phyloP scores from a whole-genome alignment of 192 early-diverging fungal genomes.

The Linnemannia zychae region DNA sequence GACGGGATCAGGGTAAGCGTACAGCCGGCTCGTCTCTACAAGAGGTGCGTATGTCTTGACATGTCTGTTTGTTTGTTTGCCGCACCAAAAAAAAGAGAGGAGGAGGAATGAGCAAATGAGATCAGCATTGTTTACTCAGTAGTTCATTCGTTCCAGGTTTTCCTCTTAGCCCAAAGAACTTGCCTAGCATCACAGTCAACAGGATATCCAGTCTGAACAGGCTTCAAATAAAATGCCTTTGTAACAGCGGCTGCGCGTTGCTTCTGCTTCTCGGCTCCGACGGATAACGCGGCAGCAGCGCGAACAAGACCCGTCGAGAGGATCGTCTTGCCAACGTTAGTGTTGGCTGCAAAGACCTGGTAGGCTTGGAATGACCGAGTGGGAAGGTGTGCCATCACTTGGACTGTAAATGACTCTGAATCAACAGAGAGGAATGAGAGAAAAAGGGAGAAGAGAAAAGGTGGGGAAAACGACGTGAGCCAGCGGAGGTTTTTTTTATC shows the following conservation, averaged over 20 bases:
- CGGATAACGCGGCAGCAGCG: slow-evolving; percentile 57
- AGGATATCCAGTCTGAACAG: slow-evolving; percentile 88
- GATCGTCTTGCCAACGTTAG: slow-evolving; percentile 87
- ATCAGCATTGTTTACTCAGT: neutral
- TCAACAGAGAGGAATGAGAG: neutral
- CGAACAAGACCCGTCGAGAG: slow-evolving; percentile 77
- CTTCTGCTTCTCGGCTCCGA: slow-evolving; percentile 53
- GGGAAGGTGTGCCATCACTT: slow-evolving; percentile 52
- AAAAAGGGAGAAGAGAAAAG: neutral
- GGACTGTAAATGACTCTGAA: neutral
- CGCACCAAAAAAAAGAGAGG: neutral
- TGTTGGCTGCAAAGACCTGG: slow-evolving; percentile 84
- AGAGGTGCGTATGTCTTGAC: slow-evolving; percentile 64
- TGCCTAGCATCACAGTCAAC: slow-evolving; percentile 79
- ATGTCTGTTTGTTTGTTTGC: slow-evolving; percentile 68
- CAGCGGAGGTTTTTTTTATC: neutral
- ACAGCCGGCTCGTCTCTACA: slow-evolving; percentile 64
- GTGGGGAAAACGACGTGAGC: neutral
- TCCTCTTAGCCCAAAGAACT: neutral
- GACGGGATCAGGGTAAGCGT: slow-evolving; percentile 78
- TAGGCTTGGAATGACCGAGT: slow-evolving; percentile 70
- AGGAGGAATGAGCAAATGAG: neutral
- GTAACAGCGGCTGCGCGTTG: neutral
- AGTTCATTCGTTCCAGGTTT: neutral
- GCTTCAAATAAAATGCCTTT: slow-evolving; percentile 80